phyloP scores from a whole-genome alignment of 352 stramenopile species.

The Phytopythium litorale region DNA sequence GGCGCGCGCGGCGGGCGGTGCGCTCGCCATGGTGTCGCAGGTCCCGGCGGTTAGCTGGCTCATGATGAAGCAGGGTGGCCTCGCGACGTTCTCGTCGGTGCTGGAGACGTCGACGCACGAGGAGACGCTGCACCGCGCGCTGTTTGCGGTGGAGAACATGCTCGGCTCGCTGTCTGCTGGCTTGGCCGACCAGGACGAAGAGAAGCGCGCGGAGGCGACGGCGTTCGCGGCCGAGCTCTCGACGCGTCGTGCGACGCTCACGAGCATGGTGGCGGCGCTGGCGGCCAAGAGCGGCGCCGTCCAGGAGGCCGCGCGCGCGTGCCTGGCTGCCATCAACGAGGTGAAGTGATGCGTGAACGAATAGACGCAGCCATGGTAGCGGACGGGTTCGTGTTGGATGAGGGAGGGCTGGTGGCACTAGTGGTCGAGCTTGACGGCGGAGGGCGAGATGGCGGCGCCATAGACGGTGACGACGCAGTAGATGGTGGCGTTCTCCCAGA shows the following conservation, averaged over 20 bases:
- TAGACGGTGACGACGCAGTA: conserved; percentile 85
- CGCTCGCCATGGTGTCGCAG: conserved; percentile 92
- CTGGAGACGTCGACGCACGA: conserved; percentile 46
- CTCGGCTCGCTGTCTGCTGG: conserved; percentile 30
- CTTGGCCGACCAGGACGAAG: conserved; percentile 27
- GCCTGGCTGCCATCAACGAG: conserved; percentile 35
- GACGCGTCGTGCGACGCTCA: conserved; percentile 21
- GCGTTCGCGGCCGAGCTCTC: conserved; percentile 43
- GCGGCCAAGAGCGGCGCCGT: conserved; percentile 14
- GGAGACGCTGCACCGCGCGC: conserved; percentile 66
- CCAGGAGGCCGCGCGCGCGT: conserved; percentile 47
- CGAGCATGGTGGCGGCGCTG: conserved; percentile 32
- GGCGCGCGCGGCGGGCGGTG: conserved; percentile 88
- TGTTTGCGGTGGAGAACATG: conserved; percentile 80
- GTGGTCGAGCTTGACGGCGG: conserved; percentile 65
- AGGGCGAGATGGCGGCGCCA: conserved; percentile 75
- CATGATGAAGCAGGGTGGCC: conserved; percentile 58
- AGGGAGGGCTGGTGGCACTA: no score
- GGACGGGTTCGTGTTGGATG: conserved; percentile 1
- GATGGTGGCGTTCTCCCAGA: conserved; percentile 85
- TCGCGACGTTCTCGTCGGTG: conserved; percentile 57
- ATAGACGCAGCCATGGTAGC: background rate
- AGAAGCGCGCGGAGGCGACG: conserved; percentile 39
- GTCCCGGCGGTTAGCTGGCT: conserved; percentile 70
- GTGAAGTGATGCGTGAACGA: conserved; percentile 3